A percentile compares a stretch with the other conserved stretches of the same genome.
Conservation (phyloP, 2,329 filamentous ascomycete genomes). For the Ilyonectria sp. region DNA sequence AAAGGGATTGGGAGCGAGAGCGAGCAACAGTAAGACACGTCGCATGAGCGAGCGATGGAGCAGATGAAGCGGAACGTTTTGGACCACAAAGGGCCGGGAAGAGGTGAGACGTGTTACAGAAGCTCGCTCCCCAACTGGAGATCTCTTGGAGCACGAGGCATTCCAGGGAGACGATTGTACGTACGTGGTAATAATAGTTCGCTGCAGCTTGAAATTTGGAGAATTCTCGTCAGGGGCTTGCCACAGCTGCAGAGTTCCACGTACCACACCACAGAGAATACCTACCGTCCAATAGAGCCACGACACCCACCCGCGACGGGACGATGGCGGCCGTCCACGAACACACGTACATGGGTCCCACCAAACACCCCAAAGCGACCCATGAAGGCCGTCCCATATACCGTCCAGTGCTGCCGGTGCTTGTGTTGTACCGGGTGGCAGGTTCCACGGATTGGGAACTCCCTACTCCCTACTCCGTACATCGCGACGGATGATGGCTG, state of each 20-base stretch:
- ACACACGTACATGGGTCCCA: background rate
- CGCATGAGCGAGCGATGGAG: constrained; percentile 9
- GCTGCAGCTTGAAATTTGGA: too few species aligned
- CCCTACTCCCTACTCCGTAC: too few species aligned
- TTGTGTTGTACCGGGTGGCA: too few species aligned
- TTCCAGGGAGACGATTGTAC: background rate
- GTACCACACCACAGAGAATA: background rate
- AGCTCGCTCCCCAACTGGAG: background rate
- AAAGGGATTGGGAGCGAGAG: constrained; percentile 7
- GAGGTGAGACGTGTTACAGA: background rate
- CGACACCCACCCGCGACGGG: background rate
- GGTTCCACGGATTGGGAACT: too few species aligned
- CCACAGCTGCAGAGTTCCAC: background rate
- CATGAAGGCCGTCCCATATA: too few species aligned
- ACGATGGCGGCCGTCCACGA: background rate
- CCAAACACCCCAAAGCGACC: background rate
- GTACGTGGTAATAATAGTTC: too few species aligned
- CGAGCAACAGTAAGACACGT: background rate
- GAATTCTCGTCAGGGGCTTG: too few species aligned
- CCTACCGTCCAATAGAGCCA: background rate
- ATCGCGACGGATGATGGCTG: background rate
- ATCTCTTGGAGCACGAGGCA: background rate
- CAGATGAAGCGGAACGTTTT: background rate
- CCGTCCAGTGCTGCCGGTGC: background rate
- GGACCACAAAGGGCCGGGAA: background rate